Conservation (phyloP, 2,329 filamentous ascomycete genomes). For the Epichloe hybrida region DNA sequence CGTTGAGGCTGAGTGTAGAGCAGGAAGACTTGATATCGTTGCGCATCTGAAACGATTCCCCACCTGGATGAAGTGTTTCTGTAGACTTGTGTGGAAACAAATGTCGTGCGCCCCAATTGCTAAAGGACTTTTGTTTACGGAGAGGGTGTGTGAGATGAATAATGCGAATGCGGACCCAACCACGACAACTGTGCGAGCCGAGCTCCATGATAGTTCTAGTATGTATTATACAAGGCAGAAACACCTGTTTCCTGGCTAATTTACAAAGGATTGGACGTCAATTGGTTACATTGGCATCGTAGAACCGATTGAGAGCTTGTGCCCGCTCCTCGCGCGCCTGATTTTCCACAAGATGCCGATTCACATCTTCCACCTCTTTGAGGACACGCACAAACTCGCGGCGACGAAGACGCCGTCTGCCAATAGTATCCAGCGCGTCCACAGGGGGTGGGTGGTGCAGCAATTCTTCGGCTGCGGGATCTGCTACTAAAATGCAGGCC, state of each 20-base stretch:
- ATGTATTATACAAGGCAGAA: neutral
- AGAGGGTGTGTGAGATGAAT: too few relatives aligned
- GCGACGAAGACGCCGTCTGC: constrained; percentile 12
- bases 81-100: too few relatives aligned
- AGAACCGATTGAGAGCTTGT: constrained; percentile 5
- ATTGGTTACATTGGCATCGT: neutral
- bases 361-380: constrained; percentile 17
- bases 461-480: constrained; percentile 32
- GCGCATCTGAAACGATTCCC: too few relatives aligned
- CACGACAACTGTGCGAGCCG: too few relatives aligned
- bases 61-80: too few relatives aligned
- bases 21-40: neutral
- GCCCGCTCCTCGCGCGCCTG: constrained; percentile 8
- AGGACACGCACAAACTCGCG: constrained; percentile 21
- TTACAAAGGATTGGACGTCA: neutral
- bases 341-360: constrained; percentile 4
- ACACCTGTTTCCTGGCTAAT: neutral
- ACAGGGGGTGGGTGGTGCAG: constrained; percentile 9
- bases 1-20: constrained; percentile 22
- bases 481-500: constrained; percentile 40
- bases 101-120: too few relatives aligned
- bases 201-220: too few relatives aligned
- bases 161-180: too few relatives aligned
- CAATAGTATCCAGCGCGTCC: constrained; percentile 5
- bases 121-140: too few relatives aligned